Percentiles rank a stretch among this genome's conserved stretches.
These are phyloP conservation scores for Monosporascus sp. DNA, from an alignment of 2,329 filamentous ascomycete genomes.

Conservation along the genomic window DNA sequence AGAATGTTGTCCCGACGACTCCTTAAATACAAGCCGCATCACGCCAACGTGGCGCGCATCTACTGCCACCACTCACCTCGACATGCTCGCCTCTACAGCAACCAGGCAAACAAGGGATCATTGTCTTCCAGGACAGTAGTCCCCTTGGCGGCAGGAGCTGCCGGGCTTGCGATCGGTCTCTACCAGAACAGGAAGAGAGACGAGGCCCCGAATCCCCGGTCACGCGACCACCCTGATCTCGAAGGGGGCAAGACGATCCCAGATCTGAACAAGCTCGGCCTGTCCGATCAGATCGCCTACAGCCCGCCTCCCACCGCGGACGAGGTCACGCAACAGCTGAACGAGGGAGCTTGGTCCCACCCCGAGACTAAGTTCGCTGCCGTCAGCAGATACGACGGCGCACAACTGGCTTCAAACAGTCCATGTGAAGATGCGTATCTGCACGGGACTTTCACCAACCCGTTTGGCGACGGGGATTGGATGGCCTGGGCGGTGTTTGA, in stretches of 20 bases:
- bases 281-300: conserved; percentile 19
- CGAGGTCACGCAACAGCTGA: conserved; percentile 24
- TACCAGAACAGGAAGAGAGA: not conserved
- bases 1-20: not conserved
- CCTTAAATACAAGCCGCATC: not conserved
- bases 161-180: not conserved
- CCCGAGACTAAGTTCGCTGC: conserved; percentile 8
- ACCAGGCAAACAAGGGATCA: not conserved
- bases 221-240: not conserved
- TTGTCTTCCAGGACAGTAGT: not conserved
- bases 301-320: conserved; percentile 17
- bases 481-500: conserved; percentile 31
- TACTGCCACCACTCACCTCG: not conserved
- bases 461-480: conserved; percentile 21
- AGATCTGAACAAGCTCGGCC: conserved; percentile 20
- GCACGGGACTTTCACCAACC: conserved; percentile 26
- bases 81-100: not conserved
- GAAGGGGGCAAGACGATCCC: conserved; percentile 10
- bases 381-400: conserved; percentile 25
- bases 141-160: not conserved
- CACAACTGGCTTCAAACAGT: conserved; percentile 27
- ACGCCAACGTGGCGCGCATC: not conserved
- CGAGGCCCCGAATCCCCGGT: not conserved
- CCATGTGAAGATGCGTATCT: conserved; percentile 29
- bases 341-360: conserved; percentile 20